Conservation (phyloP, 2,329 filamentous ascomycete species). For the Penicillium sumatraense region DNA sequence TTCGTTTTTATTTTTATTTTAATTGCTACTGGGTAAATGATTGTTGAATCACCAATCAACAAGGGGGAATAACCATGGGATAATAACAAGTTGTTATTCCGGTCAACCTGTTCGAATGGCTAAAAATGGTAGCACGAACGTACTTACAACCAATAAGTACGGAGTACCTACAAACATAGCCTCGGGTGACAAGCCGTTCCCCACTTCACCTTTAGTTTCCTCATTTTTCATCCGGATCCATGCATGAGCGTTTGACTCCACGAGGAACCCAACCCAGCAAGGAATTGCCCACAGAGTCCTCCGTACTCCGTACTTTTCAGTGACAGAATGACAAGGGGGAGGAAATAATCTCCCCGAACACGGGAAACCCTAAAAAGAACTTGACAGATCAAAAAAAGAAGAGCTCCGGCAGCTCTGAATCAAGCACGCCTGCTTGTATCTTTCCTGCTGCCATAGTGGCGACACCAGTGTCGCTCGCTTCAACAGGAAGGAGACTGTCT, state of each 20-base stretch:
- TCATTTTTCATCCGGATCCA: slow-evolving; percentile 4
- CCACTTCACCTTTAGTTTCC: slow-evolving; percentile 8
- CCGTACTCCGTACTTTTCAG: no score
- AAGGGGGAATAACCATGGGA: background rate
- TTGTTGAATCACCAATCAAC: background rate
- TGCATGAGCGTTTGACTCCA: slow-evolving; percentile 14
- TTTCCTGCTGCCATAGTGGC: background rate
- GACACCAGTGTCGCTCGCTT: background rate
- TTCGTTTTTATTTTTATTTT: background rate
- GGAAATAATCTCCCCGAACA: background rate
- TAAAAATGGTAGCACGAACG: slow-evolving; percentile 13
- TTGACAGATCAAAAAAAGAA: background rate
- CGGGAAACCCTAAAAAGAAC: background rate
- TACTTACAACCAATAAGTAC: no score
- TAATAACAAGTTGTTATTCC: background rate
- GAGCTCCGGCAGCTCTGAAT: no score
- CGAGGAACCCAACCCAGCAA: slow-evolving; percentile 1
- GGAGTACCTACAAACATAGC: no score
- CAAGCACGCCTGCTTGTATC: background rate
- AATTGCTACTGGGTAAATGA: background rate
- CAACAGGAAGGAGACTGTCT: slow-evolving; percentile 19
- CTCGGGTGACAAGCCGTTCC: slow-evolving; percentile 3
- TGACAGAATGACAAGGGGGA: slow-evolving; percentile 6
- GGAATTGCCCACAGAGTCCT: no score
- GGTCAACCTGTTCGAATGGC: background rate